Conservation (phyloP, 208 protist genomes). For the Hexamita inflata region DNA sequence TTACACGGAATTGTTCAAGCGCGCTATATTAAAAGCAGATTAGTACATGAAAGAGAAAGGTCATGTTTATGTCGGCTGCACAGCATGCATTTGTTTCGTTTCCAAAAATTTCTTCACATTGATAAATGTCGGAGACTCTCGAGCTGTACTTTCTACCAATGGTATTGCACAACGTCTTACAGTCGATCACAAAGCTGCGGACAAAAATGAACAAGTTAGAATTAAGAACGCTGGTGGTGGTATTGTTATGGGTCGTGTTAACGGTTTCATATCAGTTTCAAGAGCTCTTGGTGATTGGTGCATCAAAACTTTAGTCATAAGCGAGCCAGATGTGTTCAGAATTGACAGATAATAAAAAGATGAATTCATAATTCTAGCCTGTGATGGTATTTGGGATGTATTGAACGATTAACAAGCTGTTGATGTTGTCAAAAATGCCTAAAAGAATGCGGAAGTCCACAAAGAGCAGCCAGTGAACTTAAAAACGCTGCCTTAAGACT, state of each 20-base stretch:
- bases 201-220: slow-evolving; percentile 43
- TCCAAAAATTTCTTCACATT: not conserved
- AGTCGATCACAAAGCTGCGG: slow-evolving; percentile 50
- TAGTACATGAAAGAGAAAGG: not conserved
- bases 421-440: slow-evolving; percentile 29
- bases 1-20: too few relatives aligned
- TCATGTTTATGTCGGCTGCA: slow-evolving; percentile 25
- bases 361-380: slow-evolving; percentile 53
- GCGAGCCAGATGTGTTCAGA: slow-evolving; percentile 15
- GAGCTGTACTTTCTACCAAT: slow-evolving; percentile 40
- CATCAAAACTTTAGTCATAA: slow-evolving; percentile 45
- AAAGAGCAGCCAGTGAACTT: slow-evolving; percentile 21
- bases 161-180: slow-evolving; percentile 35
- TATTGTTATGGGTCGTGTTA: slow-evolving; percentile 46
- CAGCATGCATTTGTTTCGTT: slow-evolving; percentile 3
- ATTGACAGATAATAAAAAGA: slow-evolving; percentile 16
- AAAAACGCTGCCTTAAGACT: not conserved
- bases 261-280: slow-evolving; percentile 49
- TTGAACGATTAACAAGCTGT: slow-evolving; percentile 41
- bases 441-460: not conserved
- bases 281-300: slow-evolving; percentile 50
- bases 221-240: slow-evolving; percentile 49
- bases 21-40: too few relatives aligned
- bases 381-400: slow-evolving; percentile 56
- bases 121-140: slow-evolving; percentile 49